Conservation (phyloP, 192 early-diverging fungal genomes). For the Spizellomyces sp. region DNA sequence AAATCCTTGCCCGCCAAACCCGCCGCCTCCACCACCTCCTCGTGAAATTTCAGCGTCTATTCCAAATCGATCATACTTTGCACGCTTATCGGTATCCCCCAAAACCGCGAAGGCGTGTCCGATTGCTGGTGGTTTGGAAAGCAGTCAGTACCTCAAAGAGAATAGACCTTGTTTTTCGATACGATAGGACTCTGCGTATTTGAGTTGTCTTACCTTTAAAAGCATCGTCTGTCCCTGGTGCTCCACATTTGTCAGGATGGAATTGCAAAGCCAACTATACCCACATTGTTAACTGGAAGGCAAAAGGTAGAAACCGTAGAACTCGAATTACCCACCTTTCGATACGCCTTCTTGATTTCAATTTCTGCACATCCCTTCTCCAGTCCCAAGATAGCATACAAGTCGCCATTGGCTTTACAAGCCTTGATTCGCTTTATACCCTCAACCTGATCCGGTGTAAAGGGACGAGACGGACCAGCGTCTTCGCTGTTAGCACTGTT, state of each 20-base stretch:
- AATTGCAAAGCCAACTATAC: slow-evolving; percentile 82
- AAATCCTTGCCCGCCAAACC: slow-evolving; percentile 35
- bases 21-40: slow-evolving; percentile 42
- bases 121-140: slow-evolving; percentile 59
- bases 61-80: slow-evolving; percentile 85
- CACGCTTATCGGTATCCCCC: slow-evolving; percentile 81
- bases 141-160: not conserved
- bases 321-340: slow-evolving; percentile 63
- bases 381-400: slow-evolving; percentile 81
- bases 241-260: slow-evolving; percentile 95
- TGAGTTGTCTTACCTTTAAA: slow-evolving; percentile 76
- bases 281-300: slow-evolving; percentile 4
- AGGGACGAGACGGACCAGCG: slow-evolving; percentile 51
- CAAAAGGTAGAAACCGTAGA: not conserved
- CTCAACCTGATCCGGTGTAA: slow-evolving; percentile 73
- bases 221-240: slow-evolving; percentile 94
- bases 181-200: not conserved
- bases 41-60: slow-evolving; percentile 61
- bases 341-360: slow-evolving; percentile 93
- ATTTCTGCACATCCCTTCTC: slow-evolving; percentile 72
- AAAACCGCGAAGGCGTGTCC: slow-evolving; percentile 90
- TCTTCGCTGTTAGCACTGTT: slow-evolving; percentile 24
- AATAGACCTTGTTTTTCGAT: not conserved
- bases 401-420: slow-evolving; percentile 69
- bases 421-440: slow-evolving; percentile 79